Conservation (phyloP, 2,329 filamentous ascomycete species). For the Passalora sequoiae region DNA sequence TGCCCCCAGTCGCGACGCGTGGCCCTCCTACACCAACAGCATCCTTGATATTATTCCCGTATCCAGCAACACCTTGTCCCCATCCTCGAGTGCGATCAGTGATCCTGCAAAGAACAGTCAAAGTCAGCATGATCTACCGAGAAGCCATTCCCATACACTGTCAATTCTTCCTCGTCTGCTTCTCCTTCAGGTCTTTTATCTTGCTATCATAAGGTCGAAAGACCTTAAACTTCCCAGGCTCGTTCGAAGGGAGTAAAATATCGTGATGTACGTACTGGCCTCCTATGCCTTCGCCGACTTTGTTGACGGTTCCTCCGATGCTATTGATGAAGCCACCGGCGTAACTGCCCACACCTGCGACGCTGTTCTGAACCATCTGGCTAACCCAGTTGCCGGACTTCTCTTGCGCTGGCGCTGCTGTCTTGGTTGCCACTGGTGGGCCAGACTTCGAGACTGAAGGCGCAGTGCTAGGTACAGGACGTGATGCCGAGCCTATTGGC, state of each 20-base stretch:
- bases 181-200: not conserved
- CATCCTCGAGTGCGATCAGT: constrained; percentile 42
- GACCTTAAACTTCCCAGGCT: not conserved
- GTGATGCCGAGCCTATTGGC: constrained; percentile 5
- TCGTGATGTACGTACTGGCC: constrained; percentile 30
- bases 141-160: not conserved
- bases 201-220: not conserved
- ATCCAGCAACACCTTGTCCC: constrained; percentile 46
- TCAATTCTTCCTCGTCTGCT: not conserved
- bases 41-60: constrained; percentile 49
- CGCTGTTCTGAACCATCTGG: constrained; percentile 39
- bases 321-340: constrained; percentile 40
- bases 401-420: constrained; percentile 11
- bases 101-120: constrained; percentile 31
- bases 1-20: constrained; percentile 41
- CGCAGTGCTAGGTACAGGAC: constrained; percentile 6
- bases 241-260: constrained; percentile 1
- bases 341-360: constrained; percentile 42
- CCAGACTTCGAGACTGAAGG: constrained; percentile 6
- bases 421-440: constrained; percentile 1
- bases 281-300: constrained; percentile 43
- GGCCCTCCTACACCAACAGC: constrained; percentile 41
- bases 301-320: constrained; percentile 45
- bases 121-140: constrained; percentile 1
- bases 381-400: constrained; percentile 43